Percentiles rank a stretch among this genome's conserved stretches.
Evolutionary conservation across 148 eudicot species (phyloP).

Genomic region (Bassia scoparia): DNA sequence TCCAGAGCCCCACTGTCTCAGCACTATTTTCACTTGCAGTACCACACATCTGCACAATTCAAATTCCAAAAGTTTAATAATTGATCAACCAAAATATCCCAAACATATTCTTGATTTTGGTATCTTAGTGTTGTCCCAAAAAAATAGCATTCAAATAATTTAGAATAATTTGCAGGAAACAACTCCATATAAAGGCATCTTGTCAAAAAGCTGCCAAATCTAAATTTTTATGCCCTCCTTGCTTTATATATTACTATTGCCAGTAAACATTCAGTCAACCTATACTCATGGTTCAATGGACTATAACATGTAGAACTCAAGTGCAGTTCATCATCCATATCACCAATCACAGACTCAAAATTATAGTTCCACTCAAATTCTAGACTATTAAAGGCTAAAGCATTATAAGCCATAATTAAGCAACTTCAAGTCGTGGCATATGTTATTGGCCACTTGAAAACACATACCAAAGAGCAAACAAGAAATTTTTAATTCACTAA

Average conservation of each 20-base stretch:
- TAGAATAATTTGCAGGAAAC: background rate
- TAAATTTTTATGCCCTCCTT: background rate
- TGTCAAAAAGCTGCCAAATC: background rate
- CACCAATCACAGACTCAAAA: background rate
- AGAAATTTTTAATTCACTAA: background rate
- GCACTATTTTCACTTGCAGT: slow-evolving; percentile 36
- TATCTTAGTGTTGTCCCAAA: too few species aligned
- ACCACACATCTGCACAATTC: slow-evolving; percentile 28
- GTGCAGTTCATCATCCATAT: background rate
- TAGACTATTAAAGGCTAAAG: background rate
- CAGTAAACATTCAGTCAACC: too few species aligned
- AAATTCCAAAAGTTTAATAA: slow-evolving; percentile 3
- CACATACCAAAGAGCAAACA: background rate
- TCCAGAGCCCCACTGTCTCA: slow-evolving; percentile 26
- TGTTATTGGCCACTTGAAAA: background rate
- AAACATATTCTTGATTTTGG: background rate
- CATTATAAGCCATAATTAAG: background rate
- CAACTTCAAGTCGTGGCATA: background rate
- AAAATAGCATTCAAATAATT: background rate
- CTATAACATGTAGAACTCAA: background rate
- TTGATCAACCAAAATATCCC: background rate
- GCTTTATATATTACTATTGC: background rate
- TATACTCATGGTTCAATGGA: background rate
- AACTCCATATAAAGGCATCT: background rate
- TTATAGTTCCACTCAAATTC: background rate